Conservation (phyloP, 345 rosid genomes). For the Physaria fendleri region DNA sequence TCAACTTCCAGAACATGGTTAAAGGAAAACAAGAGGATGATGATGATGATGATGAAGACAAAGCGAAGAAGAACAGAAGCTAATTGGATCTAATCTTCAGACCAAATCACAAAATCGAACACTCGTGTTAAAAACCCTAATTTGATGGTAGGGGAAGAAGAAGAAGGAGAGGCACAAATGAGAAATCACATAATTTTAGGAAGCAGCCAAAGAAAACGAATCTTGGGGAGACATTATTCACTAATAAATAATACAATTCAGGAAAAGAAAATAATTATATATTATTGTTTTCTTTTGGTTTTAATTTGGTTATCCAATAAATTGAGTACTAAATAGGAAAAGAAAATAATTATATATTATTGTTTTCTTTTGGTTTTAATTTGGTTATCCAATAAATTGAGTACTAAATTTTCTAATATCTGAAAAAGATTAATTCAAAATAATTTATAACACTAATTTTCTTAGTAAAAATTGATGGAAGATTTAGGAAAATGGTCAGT, state of each 20-base stretch:
- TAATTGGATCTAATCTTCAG: constrained; percentile 38
- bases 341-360: too few relatives aligned
- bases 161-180: constrained; percentile 22
- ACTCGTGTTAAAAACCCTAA: constrained; percentile 22
- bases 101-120: constrained; percentile 14
- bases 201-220: constrained; percentile 10
- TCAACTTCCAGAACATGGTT: constrained; percentile 95
- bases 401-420: too few relatives aligned
- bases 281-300: too few relatives aligned
- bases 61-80: not conserved
- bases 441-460: too few relatives aligned
- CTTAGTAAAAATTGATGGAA: too few relatives aligned
- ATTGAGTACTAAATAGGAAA: too few relatives aligned
- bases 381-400: too few relatives aligned
- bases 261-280: not conserved
- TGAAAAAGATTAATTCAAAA: too few relatives aligned
- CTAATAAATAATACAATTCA: too few relatives aligned
- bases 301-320: too few relatives aligned
- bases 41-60: constrained; percentile 3
- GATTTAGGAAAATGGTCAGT: too few relatives aligned
- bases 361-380: too few relatives aligned
- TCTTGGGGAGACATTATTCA: constrained; percentile 9
- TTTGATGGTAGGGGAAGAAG: constrained; percentile 21
- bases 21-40: not conserved
- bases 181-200: constrained; percentile 28